Conservation (phyloP, 495 filamentous ascomycete species). For the Glarea lozoyensis region DNA sequence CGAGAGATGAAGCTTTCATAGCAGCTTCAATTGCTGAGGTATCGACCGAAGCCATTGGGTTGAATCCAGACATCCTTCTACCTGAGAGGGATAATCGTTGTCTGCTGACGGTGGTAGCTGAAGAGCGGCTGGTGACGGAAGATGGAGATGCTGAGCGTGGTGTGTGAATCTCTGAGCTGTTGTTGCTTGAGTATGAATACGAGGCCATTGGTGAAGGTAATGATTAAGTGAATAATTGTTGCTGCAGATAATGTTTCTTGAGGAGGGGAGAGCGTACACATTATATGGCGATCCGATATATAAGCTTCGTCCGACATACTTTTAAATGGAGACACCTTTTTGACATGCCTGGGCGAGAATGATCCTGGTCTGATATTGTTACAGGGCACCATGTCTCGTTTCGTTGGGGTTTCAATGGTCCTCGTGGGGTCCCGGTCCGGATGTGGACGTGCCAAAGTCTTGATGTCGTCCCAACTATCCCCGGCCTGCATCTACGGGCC, state of each 20-base stretch:
- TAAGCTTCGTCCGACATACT: too few species aligned
- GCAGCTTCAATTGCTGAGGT: constrained; percentile 41
- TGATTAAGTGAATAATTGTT: constrained; percentile 13
- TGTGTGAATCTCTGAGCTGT: constrained; percentile 41
- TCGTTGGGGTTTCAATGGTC: constrained; percentile 22
- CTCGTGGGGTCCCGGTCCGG: background rate
- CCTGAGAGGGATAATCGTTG: constrained; percentile 45
- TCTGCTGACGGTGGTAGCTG: constrained; percentile 41
- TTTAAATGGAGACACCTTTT: constrained; percentile 9
- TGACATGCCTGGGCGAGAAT: constrained; percentile 2
- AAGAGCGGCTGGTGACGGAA: constrained; percentile 35
- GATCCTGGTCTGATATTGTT: constrained; percentile 3
- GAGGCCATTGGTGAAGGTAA: constrained; percentile 38
- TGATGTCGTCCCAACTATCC: too few species aligned
- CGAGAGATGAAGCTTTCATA: constrained; percentile 44
- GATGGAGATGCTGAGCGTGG: constrained; percentile 45
- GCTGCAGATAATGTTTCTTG: too few species aligned
- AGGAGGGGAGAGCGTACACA: constrained; percentile 3
- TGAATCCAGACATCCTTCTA: constrained; percentile 38
- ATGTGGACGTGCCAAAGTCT: background rate
- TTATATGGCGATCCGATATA: too few species aligned
- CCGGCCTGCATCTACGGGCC: too few species aligned
- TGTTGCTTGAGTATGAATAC: constrained; percentile 27
- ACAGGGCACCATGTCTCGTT: constrained; percentile 17
- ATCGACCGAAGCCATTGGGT: constrained; percentile 46